Conservation (phyloP, 768 basidiomycete genomes). For the Amanita inopinata region DNA sequence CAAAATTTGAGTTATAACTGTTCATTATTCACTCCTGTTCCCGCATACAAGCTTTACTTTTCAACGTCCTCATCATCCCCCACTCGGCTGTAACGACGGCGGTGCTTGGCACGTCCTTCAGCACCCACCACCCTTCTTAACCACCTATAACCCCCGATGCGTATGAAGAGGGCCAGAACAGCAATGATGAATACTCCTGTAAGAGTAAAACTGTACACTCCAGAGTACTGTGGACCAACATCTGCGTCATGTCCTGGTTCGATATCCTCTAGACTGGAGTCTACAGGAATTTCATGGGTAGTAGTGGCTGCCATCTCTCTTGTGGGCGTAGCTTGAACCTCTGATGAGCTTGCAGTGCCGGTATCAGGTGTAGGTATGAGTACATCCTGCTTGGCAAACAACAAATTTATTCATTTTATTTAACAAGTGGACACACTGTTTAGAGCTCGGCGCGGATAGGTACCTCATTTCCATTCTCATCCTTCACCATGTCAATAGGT, state of each 20-base stretch:
- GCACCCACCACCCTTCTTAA: constrained; percentile 31
- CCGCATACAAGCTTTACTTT: not conserved
- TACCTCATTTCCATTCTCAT: constrained; percentile 77
- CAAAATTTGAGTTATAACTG: no score
- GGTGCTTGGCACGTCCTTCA: constrained; percentile 16
- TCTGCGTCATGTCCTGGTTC: not conserved
- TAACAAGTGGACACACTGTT: constrained; percentile 26
- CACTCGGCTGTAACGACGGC: not conserved
- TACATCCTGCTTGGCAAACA: constrained; percentile 39
- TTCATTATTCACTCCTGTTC: no score
- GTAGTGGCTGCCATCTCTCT: constrained; percentile 1
- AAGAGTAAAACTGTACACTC: constrained; percentile 24
- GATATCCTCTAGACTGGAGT: no score
- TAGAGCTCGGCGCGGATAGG: constrained; percentile 92
- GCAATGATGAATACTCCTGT: constrained; percentile 37
- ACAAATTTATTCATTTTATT: constrained; percentile 44
- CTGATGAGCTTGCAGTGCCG: not conserved
- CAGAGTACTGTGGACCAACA: constrained; percentile 11
- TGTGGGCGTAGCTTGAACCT: constrained; percentile 11
- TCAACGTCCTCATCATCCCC: not conserved
- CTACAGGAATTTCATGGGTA: no score
- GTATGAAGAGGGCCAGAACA: constrained; percentile 34
- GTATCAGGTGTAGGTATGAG: constrained; percentile 12
- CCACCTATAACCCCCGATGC: constrained; percentile 46
- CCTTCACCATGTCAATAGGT: constrained; percentile 39